phyloP scores from a whole-genome alignment of 352 stramenopile genomes.

The Bremia lactucae region DNA sequence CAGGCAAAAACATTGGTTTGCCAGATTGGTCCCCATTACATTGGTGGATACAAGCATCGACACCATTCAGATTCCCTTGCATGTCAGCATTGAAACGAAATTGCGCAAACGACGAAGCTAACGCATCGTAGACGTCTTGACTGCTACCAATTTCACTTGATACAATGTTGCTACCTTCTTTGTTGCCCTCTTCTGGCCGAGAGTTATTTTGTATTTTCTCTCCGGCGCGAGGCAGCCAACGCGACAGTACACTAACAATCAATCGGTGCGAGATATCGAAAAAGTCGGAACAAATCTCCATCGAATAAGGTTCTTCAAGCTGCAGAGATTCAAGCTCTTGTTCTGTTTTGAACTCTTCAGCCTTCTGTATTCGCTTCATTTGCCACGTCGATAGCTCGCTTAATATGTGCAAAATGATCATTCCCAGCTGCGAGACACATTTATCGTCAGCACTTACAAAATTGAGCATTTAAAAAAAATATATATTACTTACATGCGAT shows the following conservation, averaged over 20 bases:
- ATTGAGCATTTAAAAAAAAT: neutral
- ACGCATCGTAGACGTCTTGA: constrained; percentile 17
- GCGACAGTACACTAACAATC: constrained; percentile 40
- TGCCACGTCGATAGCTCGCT: constrained; percentile 78
- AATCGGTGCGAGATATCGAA: constrained; percentile 64
- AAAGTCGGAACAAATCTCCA: constrained; percentile 70
- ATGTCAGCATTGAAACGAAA: constrained; percentile 6
- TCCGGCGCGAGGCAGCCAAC: constrained; percentile 34
- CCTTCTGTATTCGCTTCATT: constrained; percentile 85
- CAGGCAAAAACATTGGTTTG: constrained; percentile 29
- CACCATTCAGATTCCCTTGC: neutral
- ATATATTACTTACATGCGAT: constrained; percentile 40
- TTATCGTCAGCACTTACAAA: constrained; percentile 2
- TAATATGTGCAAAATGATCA: constrained; percentile 61
- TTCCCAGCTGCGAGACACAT: constrained; percentile 35
- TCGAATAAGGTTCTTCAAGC: constrained; percentile 72
- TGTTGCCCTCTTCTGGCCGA: constrained; percentile 11
- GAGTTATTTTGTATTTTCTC: constrained; percentile 3
- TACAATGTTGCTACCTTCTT: constrained; percentile 10
- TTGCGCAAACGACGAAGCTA: constrained; percentile 13
- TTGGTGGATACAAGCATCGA: constrained; percentile 1
- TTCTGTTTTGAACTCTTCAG: constrained; percentile 65
- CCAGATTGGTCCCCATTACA: neutral
- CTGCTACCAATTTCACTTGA: constrained; percentile 2
- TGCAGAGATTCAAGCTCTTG: constrained; percentile 59